These are phyloP conservation scores for Microcyclosporella mali DNA, from an alignment of 2,329 filamentous ascomycete species.

Conservation along the genomic window DNA sequence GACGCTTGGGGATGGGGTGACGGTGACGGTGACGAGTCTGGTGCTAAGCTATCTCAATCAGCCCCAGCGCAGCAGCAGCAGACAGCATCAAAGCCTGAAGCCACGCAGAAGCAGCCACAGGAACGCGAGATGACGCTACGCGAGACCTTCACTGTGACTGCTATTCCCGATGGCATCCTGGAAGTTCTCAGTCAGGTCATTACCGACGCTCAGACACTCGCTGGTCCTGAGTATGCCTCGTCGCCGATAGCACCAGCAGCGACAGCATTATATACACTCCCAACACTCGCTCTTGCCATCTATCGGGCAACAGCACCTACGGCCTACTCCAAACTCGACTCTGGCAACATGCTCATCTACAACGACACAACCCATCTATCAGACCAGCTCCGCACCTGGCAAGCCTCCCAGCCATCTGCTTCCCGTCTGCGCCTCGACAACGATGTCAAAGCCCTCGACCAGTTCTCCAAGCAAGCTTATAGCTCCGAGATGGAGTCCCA, in stretches of 20 bases:
- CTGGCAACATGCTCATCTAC: conserved; percentile 59
- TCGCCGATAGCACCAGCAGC: conserved; percentile 62
- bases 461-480: conserved; percentile 56
- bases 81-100: conserved; percentile 21
- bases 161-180: conserved; percentile 73
- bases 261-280: conserved; percentile 63
- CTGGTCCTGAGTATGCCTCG: conserved; percentile 40
- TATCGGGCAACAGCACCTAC: conserved; percentile 71
- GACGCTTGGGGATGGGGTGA: conserved; percentile 87
- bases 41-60: conserved; percentile 11
- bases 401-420: conserved; percentile 39
- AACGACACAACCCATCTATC: conserved; percentile 57
- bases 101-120: conserved; percentile 18
- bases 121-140: conserved; percentile 57
- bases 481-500: conserved; percentile 60
- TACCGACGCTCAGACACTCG: conserved; percentile 48
- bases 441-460: conserved; percentile 52
- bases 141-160: conserved; percentile 84
- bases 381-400: conserved; percentile 46
- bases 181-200: conserved; percentile 54
- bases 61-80: too few relatives aligned
- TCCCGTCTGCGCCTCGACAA: conserved; percentile 43
- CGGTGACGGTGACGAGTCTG: conserved; percentile 56
- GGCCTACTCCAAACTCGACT: conserved; percentile 59
- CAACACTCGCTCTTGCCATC: conserved; percentile 67